Base-by-base conservation (phyloP, 2,329 filamentous ascomycete species). In the Stachybotrys elegans region DNA sequence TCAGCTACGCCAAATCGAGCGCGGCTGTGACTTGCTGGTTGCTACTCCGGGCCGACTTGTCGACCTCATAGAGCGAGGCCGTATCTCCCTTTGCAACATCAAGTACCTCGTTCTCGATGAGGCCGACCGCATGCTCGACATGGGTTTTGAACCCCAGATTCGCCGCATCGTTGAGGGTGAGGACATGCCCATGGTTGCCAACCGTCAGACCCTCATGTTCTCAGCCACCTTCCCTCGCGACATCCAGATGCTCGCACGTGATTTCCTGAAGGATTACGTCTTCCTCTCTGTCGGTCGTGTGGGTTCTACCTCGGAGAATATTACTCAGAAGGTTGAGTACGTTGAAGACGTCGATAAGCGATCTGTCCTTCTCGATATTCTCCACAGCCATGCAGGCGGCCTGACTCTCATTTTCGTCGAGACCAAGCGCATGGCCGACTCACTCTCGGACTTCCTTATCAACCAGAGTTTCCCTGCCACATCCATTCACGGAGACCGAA, bases 91-190 rank as follows among this genome's bases (percentile, higher is more conserved):
- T 44, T 82, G 84, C 70, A 96, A 95, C 79, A 98, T 98, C 80
- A 97, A 96, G 78, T 98, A 98, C 67, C 81, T 98, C 50, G 89
- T 98, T 58, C 88, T 98, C 44, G 93, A 98, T 59, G 93, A 98
- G 81, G 93, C 93, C 69, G 93, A 98, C 76, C 93, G 93, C 68
- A 98, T 98, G 93, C 79, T 98, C 79, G 93, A 98, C 80, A 98
- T 98, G 93, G 93, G 93, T 93, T 98, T 98, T 79, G 93, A 98
- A 78, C 93, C 93, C 61, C 93, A 98, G 75, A 98, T 98, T 65
- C 91, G 93, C 62, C 88, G 92, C 60, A 97, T 98, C 61, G 93
- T 98, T 37, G 92, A 97, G 72, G 90, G 90, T 48, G 93, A 97
- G 73, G 93, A 98, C 60, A 98, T 98, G 93, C 93, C 93, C 46